Evolutionary conservation across 2,329 filamentous ascomycete species (phyloP).

Genomic region (Capronia epimyces): DNA sequence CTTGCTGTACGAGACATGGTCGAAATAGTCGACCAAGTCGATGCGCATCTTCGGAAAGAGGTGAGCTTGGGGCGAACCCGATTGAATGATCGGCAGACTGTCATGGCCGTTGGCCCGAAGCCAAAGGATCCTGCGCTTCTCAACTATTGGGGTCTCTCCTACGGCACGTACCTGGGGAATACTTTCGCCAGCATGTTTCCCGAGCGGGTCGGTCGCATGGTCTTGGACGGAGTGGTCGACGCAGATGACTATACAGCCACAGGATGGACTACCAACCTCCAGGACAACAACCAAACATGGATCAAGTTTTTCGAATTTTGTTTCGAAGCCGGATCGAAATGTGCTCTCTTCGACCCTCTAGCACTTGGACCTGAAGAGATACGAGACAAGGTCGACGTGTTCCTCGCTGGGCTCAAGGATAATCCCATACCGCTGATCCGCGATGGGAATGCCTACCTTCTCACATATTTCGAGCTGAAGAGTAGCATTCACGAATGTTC

Average conservation of each 20-base stretch:
- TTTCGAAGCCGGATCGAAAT: slow-evolving; percentile 46
- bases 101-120: background rate
- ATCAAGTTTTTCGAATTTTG: slow-evolving; percentile 52
- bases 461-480: slow-evolving; percentile 49
- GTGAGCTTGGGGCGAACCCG: background rate
- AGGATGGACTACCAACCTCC: slow-evolving; percentile 46
- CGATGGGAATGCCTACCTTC: slow-evolving; percentile 36
- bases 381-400: slow-evolving; percentile 15
- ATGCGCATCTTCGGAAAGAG: slow-evolving; percentile 20
- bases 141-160: slow-evolving; percentile 50
- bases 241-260: slow-evolving; percentile 45
- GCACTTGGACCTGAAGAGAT: slow-evolving; percentile 14
- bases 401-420: slow-evolving; percentile 18
- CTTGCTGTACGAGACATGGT: slow-evolving; percentile 38
- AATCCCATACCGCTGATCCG: slow-evolving; percentile 34
- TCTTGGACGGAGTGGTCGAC: slow-evolving; percentile 42
- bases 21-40: slow-evolving; percentile 32
- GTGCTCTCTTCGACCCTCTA: slow-evolving; percentile 37
- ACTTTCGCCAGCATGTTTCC: slow-evolving; percentile 45
- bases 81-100: slow-evolving; percentile 2
- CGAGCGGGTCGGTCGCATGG: slow-evolving; percentile 37
- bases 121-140: slow-evolving; percentile 28
- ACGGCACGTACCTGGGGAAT: slow-evolving; percentile 44
- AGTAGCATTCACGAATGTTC: slow-evolving; percentile 34
- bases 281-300: slow-evolving; percentile 53